phyloP scores from a whole-genome alignment of 169 alveolate genomes.

The Plasmodium ovale region DNA sequence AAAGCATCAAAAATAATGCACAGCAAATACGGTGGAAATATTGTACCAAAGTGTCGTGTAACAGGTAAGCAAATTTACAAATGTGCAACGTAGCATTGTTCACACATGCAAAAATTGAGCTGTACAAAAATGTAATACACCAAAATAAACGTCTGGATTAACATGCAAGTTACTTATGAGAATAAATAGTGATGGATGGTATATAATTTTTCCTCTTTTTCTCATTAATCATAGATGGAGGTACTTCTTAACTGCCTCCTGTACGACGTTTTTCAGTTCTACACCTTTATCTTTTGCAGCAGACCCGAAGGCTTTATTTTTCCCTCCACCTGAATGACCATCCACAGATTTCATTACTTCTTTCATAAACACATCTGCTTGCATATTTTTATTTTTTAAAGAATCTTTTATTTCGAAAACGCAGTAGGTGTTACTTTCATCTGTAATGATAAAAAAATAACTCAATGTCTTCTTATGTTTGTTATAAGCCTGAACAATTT shows the following conservation, averaged over 20 bases:
- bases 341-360: slow-evolving; percentile 63
- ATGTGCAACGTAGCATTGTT: no score
- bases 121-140: no score
- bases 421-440: slow-evolving; percentile 67
- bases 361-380: slow-evolving; percentile 73
- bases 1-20: no score
- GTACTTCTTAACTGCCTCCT: slow-evolving; percentile 25
- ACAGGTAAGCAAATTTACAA: no score
- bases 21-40: no score
- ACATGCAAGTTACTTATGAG: no score
- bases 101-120: no score
- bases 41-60: no score
- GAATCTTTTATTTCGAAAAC: slow-evolving; percentile 74
- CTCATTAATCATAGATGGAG: no score
- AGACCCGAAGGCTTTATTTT: slow-evolving; percentile 74
- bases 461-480: slow-evolving; percentile 48
- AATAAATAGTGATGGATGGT: no score
- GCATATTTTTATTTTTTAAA: slow-evolving; percentile 51
- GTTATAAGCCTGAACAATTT: slow-evolving; percentile 56
- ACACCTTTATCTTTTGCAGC: slow-evolving; percentile 30
- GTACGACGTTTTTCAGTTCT: slow-evolving; percentile 19
- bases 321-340: slow-evolving; percentile 75
- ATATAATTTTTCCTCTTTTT: no score
- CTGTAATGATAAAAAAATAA: slow-evolving; percentile 59
- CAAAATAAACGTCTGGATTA: no score